These are phyloP conservation scores for Hortaea werneckii DNA, from an alignment of 2,329 filamentous ascomycete species.

Conservation along the genomic window DNA sequence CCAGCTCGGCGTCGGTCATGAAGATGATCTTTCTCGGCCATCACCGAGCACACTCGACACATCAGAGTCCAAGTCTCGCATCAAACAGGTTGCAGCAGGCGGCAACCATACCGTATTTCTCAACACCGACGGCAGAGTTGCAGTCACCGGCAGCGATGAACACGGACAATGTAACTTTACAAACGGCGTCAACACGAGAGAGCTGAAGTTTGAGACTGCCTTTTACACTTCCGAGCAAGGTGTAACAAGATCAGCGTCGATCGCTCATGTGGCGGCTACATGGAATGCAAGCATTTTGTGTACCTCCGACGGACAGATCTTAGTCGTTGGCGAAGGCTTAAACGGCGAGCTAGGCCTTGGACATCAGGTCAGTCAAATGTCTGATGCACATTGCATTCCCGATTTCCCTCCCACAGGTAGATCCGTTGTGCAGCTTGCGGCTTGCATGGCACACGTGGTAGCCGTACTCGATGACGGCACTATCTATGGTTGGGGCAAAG, in stretches of 20 bases:
- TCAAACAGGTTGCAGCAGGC: slow-evolving; percentile 46
- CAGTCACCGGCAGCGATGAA: slow-evolving; percentile 53
- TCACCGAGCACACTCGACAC: slow-evolving; percentile 3
- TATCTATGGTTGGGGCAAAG: slow-evolving; percentile 80
- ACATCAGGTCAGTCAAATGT: slow-evolving; percentile 15
- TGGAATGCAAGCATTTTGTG: slow-evolving; percentile 67
- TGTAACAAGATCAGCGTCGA: neutral
- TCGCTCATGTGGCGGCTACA: slow-evolving; percentile 41
- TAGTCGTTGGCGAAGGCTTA: slow-evolving; percentile 53
- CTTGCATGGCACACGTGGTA: slow-evolving; percentile 69
- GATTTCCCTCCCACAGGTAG: slow-evolving; percentile 54
- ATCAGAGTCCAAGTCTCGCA: neutral
- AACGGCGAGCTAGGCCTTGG: slow-evolving; percentile 67
- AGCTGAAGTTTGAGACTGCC: neutral
- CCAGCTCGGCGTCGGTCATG: slow-evolving; percentile 40
- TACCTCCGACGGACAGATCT: slow-evolving; percentile 43
- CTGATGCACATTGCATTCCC: slow-evolving; percentile 39
- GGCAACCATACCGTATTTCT: slow-evolving; percentile 81
- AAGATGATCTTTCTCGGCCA: slow-evolving; percentile 30
- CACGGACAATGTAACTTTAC: slow-evolving; percentile 31
- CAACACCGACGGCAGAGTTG: slow-evolving; percentile 48
- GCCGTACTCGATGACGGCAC: slow-evolving; percentile 64
- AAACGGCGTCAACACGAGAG: neutral
- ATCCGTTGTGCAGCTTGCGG: slow-evolving; percentile 54
- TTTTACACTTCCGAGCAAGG: neutral